phyloP scores from a whole-genome alignment of 1,284 basidiomycete genomes.

The Stereum hirsutum region DNA sequence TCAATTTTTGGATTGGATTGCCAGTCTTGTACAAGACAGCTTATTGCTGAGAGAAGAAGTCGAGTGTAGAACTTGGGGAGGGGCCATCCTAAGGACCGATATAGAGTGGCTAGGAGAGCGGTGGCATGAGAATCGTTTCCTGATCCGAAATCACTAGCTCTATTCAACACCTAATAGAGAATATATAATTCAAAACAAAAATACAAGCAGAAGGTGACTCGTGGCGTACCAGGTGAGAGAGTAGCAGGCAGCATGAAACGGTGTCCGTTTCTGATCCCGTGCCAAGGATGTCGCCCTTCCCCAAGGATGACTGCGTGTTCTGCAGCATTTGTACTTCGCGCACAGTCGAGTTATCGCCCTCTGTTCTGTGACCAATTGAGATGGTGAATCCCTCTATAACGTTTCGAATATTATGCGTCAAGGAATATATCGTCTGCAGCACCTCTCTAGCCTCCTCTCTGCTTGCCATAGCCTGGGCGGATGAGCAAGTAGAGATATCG shows the following conservation, averaged over 20 bases:
- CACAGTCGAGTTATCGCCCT: slow-evolving; percentile 58
- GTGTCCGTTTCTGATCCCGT: slow-evolving; percentile 55
- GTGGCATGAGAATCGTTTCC: slow-evolving; percentile 47
- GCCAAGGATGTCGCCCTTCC: slow-evolving; percentile 46
- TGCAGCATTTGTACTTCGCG: slow-evolving; percentile 63
- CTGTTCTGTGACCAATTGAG: slow-evolving; percentile 48
- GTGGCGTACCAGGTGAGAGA: slow-evolving; percentile 46
- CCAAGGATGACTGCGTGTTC: slow-evolving; percentile 43
- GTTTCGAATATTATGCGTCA: slow-evolving; percentile 40
- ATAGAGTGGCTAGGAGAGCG: slow-evolving; percentile 45
- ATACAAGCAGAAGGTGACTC: slow-evolving; percentile 2
- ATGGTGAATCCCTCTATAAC: slow-evolving; percentile 51
- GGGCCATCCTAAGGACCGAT: slow-evolving; percentile 60
- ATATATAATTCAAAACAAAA: background rate
- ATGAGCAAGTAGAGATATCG: slow-evolving; percentile 52
- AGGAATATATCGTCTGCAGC: slow-evolving; percentile 39
- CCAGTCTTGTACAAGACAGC: slow-evolving; percentile 46
- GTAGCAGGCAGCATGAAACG: slow-evolving; percentile 48
- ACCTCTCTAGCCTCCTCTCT: slow-evolving; percentile 46
- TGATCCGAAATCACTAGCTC: slow-evolving; percentile 52
- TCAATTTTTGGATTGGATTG: slow-evolving; percentile 21
- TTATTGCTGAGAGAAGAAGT: slow-evolving; percentile 49
- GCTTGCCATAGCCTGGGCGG: slow-evolving; percentile 44
- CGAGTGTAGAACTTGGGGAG: slow-evolving; percentile 62
- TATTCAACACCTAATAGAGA: slow-evolving; percentile 39